A percentile compares a stretch with the other conserved stretches of the same genome.
phyloP scores from a whole-genome alignment of 1,284 basidiomycete genomes.

The Leccinum proliferum region DNA sequence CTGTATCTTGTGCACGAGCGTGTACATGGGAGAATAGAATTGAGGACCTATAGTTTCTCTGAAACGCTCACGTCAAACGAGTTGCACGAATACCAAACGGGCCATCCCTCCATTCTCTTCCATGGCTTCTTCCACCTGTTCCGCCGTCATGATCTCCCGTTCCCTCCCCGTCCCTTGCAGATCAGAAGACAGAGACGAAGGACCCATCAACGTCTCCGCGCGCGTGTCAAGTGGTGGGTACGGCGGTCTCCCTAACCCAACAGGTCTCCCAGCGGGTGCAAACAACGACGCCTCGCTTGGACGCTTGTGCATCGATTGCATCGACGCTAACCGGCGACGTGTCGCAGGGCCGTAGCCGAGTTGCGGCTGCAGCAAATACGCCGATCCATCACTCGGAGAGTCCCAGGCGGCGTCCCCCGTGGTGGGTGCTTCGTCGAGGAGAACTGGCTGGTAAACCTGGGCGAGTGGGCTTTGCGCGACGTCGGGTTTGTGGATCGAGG shows the following conservation, averaged over 20 bases:
- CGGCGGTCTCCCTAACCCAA: slow-evolving; percentile 21
- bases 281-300: slow-evolving; percentile 11
- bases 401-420: slow-evolving; percentile 28
- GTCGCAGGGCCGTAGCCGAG: slow-evolving; percentile 55
- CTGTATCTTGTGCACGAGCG: too few relatives aligned
- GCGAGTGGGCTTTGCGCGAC: slow-evolving; percentile 52
- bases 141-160: slow-evolving; percentile 33
- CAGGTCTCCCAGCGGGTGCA: neutral
- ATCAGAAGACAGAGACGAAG: slow-evolving; percentile 32
- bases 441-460: slow-evolving; percentile 64
- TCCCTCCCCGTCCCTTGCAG: slow-evolving; percentile 10
- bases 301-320: slow-evolving; percentile 26
- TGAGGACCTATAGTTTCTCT: too few relatives aligned
- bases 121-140: slow-evolving; percentile 36
- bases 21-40: too few relatives aligned
- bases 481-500: slow-evolving; percentile 41
- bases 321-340: slow-evolving; percentile 50
- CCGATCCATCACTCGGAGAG: slow-evolving; percentile 10
- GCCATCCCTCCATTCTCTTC: slow-evolving; percentile 20
- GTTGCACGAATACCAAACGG: too few relatives aligned
- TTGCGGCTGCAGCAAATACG: slow-evolving; percentile 12
- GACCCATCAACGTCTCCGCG: slow-evolving; percentile 16
- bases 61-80: too few relatives aligned
- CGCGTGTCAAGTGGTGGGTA: slow-evolving; percentile 18
- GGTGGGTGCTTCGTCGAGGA: slow-evolving; percentile 43